Conservation (phyloP, 257 asterid genomes). For the Penstemon davidsonii region DNA sequence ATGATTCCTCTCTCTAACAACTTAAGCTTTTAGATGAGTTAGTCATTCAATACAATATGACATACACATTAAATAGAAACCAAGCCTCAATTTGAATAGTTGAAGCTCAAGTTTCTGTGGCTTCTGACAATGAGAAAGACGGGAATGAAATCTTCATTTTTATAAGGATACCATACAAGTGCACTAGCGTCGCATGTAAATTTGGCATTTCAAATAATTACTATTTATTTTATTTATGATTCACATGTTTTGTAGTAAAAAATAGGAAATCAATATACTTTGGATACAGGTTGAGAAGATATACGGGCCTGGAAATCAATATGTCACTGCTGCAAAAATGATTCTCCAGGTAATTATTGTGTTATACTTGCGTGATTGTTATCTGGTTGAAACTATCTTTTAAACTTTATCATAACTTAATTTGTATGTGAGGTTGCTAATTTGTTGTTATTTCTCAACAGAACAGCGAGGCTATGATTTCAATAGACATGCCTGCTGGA, state of each 20-base stretch:
- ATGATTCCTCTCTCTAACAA: no score
- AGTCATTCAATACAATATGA: no score
- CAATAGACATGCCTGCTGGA: slow-evolving; percentile 99
- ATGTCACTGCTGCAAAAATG: slow-evolving; percentile 98
- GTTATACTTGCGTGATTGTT: slow-evolving; percentile 2
- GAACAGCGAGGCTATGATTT: slow-evolving; percentile 98
- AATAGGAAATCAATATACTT: no score
- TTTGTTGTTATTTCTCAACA: slow-evolving; percentile 39
- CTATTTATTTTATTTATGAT: no score
- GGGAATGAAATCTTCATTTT: background rate
- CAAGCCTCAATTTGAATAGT: background rate
- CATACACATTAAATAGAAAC: background rate
- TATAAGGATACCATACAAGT: background rate
- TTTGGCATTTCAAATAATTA: no score
- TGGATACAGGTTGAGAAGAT: slow-evolving; percentile 81
- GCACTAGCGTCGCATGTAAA: background rate
- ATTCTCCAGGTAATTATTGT: slow-evolving; percentile 69
- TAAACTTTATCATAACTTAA: background rate
- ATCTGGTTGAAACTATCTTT: slow-evolving; percentile 2
- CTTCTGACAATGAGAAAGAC: background rate
- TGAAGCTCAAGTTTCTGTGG: background rate
- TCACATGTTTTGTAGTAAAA: no score
- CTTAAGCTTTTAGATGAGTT: no score
- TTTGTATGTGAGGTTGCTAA: slow-evolving; percentile 21
- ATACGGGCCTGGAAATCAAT: slow-evolving; percentile 98